These are phyloP conservation scores for Phytopythium vexans DNA, from an alignment of 352 stramenopile species.

Conservation along the genomic window DNA sequence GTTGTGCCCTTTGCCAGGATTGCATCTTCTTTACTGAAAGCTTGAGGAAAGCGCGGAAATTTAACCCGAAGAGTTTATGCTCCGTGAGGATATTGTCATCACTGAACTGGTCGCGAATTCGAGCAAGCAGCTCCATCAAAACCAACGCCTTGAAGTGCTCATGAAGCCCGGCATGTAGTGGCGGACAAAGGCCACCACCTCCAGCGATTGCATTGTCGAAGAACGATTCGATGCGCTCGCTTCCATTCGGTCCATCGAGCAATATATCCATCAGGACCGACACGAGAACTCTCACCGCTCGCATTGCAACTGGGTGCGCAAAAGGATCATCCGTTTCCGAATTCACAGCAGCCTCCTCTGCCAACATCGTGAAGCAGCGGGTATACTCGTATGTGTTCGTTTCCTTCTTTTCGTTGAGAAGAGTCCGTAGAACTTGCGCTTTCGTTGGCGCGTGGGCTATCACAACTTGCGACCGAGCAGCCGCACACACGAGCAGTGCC, in stretches of 20 bases:
- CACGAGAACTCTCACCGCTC: slow-evolving; percentile 43
- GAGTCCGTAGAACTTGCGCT: slow-evolving; percentile 27
- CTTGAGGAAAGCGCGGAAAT: slow-evolving; percentile 58
- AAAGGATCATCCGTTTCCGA: slow-evolving; percentile 52
- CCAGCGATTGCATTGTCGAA: slow-evolving; percentile 36
- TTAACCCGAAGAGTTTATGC: slow-evolving; percentile 49
- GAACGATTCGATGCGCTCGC: slow-evolving; percentile 44
- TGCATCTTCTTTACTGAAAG: slow-evolving; percentile 61
- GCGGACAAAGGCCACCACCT: slow-evolving; percentile 26
- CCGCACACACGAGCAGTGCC: slow-evolving; percentile 39
- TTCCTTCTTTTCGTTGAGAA: slow-evolving; percentile 40
- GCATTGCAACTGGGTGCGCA: slow-evolving; percentile 34
- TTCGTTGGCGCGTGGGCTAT: slow-evolving; percentile 33
- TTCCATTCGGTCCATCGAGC: slow-evolving; percentile 41
- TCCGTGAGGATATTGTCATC: slow-evolving; percentile 41
- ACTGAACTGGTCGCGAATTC: slow-evolving; percentile 40
- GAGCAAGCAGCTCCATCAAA: slow-evolving; percentile 47
- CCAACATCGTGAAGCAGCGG: slow-evolving; percentile 28
- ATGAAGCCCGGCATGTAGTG: slow-evolving; percentile 42
- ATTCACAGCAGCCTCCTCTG: slow-evolving; percentile 37
- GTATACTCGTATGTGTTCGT: slow-evolving; percentile 36
- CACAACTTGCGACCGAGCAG: slow-evolving; percentile 36
- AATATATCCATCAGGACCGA: slow-evolving; percentile 49
- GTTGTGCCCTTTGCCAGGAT: slow-evolving; percentile 61
- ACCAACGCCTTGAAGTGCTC: slow-evolving; percentile 54